A percentile compares a stretch with the other conserved stretches of the same genome.
These are phyloP conservation scores for Candida schatavii DNA, from an alignment of 805 yeast genomes.

Conservation along the genomic window DNA sequence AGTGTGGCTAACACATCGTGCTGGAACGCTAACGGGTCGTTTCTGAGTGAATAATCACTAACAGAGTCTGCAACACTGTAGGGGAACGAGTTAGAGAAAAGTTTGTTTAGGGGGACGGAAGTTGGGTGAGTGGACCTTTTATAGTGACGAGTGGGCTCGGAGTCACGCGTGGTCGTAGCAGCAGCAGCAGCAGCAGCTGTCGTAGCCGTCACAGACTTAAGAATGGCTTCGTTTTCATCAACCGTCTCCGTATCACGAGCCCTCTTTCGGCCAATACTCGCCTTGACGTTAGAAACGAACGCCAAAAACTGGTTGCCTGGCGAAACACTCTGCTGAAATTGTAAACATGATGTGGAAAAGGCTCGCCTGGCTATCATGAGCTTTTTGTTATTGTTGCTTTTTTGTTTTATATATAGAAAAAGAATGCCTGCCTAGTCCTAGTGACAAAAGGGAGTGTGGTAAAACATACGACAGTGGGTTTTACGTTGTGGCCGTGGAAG, in stretches of 20 bases:
- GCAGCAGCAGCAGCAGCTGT: neutral
- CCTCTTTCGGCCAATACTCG: neutral
- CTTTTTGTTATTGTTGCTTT: neutral
- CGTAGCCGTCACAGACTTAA: neutral
- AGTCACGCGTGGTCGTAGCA: neutral
- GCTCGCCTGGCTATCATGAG: neutral
- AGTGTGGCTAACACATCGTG: constrained; percentile 41
- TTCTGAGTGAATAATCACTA: constrained; percentile 44
- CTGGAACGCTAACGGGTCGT: constrained; percentile 44
- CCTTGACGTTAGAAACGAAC: neutral
- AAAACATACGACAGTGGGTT: no score
- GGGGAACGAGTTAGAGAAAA: constrained; percentile 58
- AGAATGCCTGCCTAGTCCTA: no score
- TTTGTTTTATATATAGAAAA: neutral
- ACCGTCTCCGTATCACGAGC: neutral
- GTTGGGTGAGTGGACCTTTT: constrained; percentile 63
- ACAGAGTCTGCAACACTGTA: constrained; percentile 50
- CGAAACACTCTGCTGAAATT: neutral
- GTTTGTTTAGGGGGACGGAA: constrained; percentile 57
- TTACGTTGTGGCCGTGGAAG: no score
- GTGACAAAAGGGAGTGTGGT: no score
- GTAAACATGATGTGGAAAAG: neutral
- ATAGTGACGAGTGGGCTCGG: constrained; percentile 20
- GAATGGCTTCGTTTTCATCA: neutral
- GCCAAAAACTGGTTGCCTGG: constrained; percentile 1